Evolutionary conservation across 805 yeast genomes (phyloP), one percentile per base, ranked within the genome.

Genomic region (Candida nemodendra): DNA sequence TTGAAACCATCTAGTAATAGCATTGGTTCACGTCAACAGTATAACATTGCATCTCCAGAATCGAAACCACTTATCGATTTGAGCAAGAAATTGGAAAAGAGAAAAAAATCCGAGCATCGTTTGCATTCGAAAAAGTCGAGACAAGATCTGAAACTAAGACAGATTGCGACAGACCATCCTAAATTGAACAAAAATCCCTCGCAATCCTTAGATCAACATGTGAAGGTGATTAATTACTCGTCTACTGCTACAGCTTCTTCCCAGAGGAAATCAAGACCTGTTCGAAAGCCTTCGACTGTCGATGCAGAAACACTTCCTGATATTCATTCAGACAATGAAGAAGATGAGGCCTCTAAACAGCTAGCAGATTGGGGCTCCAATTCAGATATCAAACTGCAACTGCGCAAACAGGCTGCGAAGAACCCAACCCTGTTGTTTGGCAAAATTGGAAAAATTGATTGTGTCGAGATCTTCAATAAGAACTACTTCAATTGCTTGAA

Each of bases 361-460:
- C 36, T 56, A 27, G 58, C 61, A 2, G 44, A 44, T 1, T 57
- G 62, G 62, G 61, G 56, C 4, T 18, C 46, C 18, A 15, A 29
- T 25, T 4, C 39, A n/a, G 18, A 18, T 24, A 43, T 58, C 16
- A 42, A 44, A 22, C 40, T 42, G 24, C 47, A 41, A 18, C 37
- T 57, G n/a, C 35, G 33, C 14, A 28, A 37, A 8, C 63, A 58
- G 34, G 35, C 44, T 6, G 34, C 29, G 11, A 44, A 42, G 13
- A 53, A 61, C 30, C 64, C 65, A 2, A 27, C 37, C 11, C 18
- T 29, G 1, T 41, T 61, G 13, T 61, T 61, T 47, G 65, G 64
- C 1, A 41, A 38, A 3, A 39, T 54, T 6, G 26, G 30, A 2
- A 39, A 34, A 25, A 46, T 56, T 17, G 46, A 54, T 23, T 48